These are phyloP conservation scores for Verticillium klebahnii DNA, from an alignment of 2,329 filamentous ascomycete species.

Conservation along the genomic window DNA sequence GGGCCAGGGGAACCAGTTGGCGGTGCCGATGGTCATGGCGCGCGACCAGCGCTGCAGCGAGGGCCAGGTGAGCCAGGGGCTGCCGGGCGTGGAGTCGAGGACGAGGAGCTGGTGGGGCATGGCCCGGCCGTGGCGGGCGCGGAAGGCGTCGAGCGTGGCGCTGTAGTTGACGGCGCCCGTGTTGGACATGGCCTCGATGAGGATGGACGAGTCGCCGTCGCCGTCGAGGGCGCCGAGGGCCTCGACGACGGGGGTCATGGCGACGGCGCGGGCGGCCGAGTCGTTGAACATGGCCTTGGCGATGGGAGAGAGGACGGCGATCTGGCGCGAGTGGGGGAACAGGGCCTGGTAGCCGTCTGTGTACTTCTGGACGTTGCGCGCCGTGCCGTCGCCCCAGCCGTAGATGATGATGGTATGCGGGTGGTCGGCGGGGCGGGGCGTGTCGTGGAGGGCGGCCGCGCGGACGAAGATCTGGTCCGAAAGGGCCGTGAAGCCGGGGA, in stretches of 20 bases:
- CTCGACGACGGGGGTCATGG: constrained; percentile 81
- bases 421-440: neutral
- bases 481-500: constrained; percentile 38
- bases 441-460: neutral
- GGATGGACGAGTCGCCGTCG: constrained; percentile 86
- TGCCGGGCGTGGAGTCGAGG: constrained; percentile 68
- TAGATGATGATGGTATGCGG: neutral
- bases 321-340: constrained; percentile 70
- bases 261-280: constrained; percentile 77
- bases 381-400: constrained; percentile 71
- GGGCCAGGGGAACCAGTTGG: constrained; percentile 43
- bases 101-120: constrained; percentile 90
- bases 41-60: constrained; percentile 47
- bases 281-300: constrained; percentile 92
- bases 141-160: constrained; percentile 28
- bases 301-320: constrained; percentile 79
- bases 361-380: constrained; percentile 92
- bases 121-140: constrained; percentile 64
- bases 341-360: constrained; percentile 73
- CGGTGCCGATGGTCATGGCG: constrained; percentile 47
- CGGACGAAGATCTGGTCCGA: neutral
- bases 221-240: constrained; percentile 86
- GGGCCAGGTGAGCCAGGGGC: constrained; percentile 31
- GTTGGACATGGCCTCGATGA: constrained; percentile 87
- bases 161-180: constrained; percentile 80